A percentile compares a stretch with the other conserved stretches of the same genome.
Conservation (phyloP, 169 alveolate species). For the Perkinsus chesapeaki region DNA sequence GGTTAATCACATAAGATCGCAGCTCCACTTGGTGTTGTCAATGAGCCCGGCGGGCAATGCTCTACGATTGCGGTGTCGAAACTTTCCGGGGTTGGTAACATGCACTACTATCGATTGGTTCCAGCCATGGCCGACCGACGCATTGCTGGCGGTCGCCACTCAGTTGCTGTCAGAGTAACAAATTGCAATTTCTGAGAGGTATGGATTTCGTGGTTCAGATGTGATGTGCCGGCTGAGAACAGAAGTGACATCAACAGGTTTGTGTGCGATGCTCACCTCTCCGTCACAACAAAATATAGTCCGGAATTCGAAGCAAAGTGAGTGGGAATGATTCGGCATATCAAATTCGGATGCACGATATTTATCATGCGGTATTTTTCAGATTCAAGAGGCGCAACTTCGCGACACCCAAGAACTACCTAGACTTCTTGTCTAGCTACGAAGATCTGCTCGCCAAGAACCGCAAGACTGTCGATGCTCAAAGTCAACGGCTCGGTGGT, state of each 20-base stretch:
- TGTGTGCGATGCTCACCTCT: conserved; percentile 65
- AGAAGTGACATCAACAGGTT: conserved; percentile 63
- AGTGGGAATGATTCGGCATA: no score
- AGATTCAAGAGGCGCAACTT: conserved; percentile 65
- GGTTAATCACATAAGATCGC: conserved; percentile 42
- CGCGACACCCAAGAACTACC: conserved; percentile 81
- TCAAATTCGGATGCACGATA: no score
- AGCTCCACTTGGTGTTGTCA: conserved; percentile 72
- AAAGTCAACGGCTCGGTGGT: conserved; percentile 68
- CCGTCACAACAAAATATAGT: conserved; percentile 59
- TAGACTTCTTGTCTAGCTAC: conserved; percentile 75
- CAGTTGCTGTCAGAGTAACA: conserved; percentile 61
- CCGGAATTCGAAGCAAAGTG: conserved; percentile 63
- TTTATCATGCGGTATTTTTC: no score
- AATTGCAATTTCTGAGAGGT: background rate
- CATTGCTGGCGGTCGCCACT: conserved; percentile 86
- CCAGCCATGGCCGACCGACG: conserved; percentile 89
- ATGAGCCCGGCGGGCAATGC: conserved; percentile 84
- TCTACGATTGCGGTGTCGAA: conserved; percentile 72
- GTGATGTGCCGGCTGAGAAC: conserved; percentile 50
- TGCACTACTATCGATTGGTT: conserved; percentile 94
- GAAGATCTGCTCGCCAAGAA: conserved; percentile 53
- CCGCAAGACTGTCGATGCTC: conserved; percentile 57
- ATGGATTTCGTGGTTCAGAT: background rate
- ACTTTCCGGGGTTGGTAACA: conserved; percentile 91